Evolutionary conservation across 2,329 filamentous ascomycete species (phyloP), one percentile per base, ranked within the genome.

Genomic region (Diaporthe eres): DNA sequence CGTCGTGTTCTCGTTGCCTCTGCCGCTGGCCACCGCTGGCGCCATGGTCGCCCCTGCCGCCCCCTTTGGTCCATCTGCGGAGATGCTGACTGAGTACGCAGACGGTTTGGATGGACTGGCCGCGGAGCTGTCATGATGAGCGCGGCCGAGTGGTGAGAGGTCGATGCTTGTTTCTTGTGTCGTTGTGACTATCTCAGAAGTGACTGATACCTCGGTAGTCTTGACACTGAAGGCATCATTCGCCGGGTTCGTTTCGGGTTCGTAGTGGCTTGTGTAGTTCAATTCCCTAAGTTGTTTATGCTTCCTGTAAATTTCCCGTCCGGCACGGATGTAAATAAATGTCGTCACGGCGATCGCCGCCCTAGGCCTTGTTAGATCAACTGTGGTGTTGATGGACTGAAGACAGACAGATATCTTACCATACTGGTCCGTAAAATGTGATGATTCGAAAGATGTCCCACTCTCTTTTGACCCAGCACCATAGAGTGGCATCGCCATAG

Each of bases 371-470:
- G 25, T 70, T n/a, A 70, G 65, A 70, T 49, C 15, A 42, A 13
- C 19, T 49, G 4, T 19, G 6, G 13, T 58, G 5, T 31, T 37
- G 22, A n/a, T 28, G 9, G 2, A 39, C 7, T n/a, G 44, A n/a
- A 17, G 58, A 44, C 25, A 34, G 53, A 9, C 15, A 31, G 1
- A 12, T 6, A 7, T 78, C 87, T 81, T 82, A 93, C 93, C 92
- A 94, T 74, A 94, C 88, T 8, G 92, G 92, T 0, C 87, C 92
- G 80, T 97, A 97, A 81, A 96, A 96, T 39, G 91, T 89, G 4
- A 90, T 90, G 75, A 97, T 92, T 53, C 94, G 92, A 83, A 94
- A 90, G 75, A 92, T 89, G 74, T 94, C 92, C 90, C 92, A 95
- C 6, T 90, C 84, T 3, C 85, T 81, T 2, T 88, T 85, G 25